Conservation (phyloP, 2,329 filamentous ascomycete species). For the Chrysosphaeria jannelii region DNA sequence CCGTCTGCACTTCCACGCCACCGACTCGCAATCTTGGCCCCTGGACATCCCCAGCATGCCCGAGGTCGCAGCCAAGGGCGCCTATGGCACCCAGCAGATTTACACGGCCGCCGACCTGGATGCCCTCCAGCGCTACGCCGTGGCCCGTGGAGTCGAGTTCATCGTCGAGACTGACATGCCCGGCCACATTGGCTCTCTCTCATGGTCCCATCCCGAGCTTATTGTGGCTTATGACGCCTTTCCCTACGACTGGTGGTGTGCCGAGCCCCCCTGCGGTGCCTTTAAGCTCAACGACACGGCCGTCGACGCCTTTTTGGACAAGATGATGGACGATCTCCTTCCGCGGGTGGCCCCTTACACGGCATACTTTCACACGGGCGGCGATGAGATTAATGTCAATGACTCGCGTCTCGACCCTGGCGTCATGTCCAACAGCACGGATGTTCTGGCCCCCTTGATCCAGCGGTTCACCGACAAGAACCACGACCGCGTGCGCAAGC, state of each 20-base stretch:
- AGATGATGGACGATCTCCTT: conserved; percentile 43
- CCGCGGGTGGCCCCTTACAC: conserved; percentile 40
- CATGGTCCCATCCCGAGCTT: conserved; percentile 36
- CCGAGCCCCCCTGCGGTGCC: conserved; percentile 33
- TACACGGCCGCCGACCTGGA: conserved; percentile 37
- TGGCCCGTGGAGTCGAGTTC: conserved; percentile 35
- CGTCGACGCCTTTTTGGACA: conserved; percentile 42
- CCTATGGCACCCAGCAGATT: conserved; percentile 33
- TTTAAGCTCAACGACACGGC: conserved; percentile 45
- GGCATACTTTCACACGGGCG: conserved; percentile 58
- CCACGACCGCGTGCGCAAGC: conserved; percentile 29
- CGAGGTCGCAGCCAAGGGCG: conserved; percentile 38
- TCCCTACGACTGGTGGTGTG: conserved; percentile 28
- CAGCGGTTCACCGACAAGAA: conserved; percentile 47
- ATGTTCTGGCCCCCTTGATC: conserved; percentile 41
- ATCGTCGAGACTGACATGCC: conserved; percentile 59
- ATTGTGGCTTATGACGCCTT: conserved; percentile 29
- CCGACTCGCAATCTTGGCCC: conserved; percentile 65
- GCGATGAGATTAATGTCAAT: conserved; percentile 60
- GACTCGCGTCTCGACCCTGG: conserved; percentile 44
- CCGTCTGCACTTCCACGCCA: conserved; percentile 50
- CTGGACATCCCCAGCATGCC: conserved; percentile 51
- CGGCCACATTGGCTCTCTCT: conserved; percentile 42
- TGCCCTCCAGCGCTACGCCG: conserved; percentile 38
- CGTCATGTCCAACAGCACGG: conserved; percentile 31